Percentiles rank a stretch among this genome's conserved stretches.
Conservation (phyloP, 1,284 basidiomycete genomes). For the Violaceomyces palustris region DNA sequence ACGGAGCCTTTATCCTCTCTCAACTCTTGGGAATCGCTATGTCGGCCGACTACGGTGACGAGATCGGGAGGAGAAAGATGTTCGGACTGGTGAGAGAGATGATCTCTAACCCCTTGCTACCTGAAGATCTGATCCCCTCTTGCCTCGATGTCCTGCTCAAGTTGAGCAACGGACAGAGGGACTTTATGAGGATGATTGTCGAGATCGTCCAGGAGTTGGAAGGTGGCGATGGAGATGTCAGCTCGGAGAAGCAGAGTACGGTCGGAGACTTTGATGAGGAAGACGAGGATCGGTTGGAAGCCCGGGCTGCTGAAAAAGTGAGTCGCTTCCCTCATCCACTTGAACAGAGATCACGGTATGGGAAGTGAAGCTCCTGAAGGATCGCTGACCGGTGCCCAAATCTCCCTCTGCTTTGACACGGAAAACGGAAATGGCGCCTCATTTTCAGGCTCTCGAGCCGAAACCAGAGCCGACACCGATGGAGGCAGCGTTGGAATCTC, state of each 20-base stretch:
- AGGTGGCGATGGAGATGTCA: conserved; percentile 11
- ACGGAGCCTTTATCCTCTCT: conserved; percentile 68
- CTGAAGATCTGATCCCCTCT: conserved; percentile 69
- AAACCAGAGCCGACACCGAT: no score
- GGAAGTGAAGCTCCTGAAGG: no score
- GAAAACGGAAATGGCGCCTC: no score
- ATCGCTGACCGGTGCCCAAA: no score
- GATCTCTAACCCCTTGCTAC: conserved; percentile 73
- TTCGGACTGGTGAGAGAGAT: conserved; percentile 57
- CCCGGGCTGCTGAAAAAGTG: no score
- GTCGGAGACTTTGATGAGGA: conserved; percentile 22
- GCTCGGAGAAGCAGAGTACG: conserved; percentile 57
- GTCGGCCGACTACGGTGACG: conserved; percentile 85
- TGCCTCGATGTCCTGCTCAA: conserved; percentile 82
- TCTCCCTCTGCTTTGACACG: no score
- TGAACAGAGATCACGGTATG: no score
- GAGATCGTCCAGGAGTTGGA: conserved; percentile 70
- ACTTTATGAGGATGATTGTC: conserved; percentile 87
- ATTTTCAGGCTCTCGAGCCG: no score
- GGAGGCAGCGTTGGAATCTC: conserved; percentile 33
- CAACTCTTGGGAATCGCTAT: conserved; percentile 77
- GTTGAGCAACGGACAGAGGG: conserved; percentile 77
- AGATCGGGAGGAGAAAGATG: conserved; percentile 88
- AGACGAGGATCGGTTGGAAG: conserved; percentile 12
- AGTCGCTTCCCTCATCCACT: no score